phyloP scores from a whole-genome alignment of 495 filamentous ascomycete genomes.

The Amorphotheca resinae region DNA sequence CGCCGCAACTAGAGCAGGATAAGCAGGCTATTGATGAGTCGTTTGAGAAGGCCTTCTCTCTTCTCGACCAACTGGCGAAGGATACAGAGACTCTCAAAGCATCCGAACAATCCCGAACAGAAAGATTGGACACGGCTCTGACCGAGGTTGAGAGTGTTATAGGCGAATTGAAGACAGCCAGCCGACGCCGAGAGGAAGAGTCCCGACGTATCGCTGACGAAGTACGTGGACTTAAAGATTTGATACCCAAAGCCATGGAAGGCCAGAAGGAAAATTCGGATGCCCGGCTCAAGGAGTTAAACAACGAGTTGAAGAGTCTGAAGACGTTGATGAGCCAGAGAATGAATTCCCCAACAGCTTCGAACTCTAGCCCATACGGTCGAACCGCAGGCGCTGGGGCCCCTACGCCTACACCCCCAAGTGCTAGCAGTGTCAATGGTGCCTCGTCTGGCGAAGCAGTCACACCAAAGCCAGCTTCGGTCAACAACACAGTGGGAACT shows the following conservation, averaged over 20 bases:
- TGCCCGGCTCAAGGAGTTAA: conserved; percentile 67
- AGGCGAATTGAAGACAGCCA: conserved; percentile 63
- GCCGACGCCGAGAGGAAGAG: conserved; percentile 71
- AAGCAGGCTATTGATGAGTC: conserved; percentile 84
- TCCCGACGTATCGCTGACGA: conserved; percentile 75
- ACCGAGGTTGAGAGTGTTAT: conserved; percentile 76
- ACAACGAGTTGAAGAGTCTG: conserved; percentile 79
- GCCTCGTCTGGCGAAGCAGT: conserved; percentile 5
- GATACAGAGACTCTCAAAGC: conserved; percentile 81
- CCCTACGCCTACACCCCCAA: conserved; percentile 5
- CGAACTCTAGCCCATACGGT: conserved; percentile 18
- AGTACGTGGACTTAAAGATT: conserved; percentile 63
- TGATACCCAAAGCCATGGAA: conserved; percentile 78
- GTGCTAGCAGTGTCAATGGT: conserved; percentile 2
- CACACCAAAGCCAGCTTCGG: conserved; percentile 17
- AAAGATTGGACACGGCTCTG: conserved; percentile 71
- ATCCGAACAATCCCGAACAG: conserved; percentile 72
- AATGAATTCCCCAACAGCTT: conserved; percentile 41
- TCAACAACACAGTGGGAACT: conserved; percentile 11
- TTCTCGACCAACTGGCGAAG: conserved; percentile 81
- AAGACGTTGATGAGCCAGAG: conserved; percentile 78
- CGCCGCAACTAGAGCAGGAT: conserved; percentile 83
- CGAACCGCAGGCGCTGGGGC: conserved; percentile 4
- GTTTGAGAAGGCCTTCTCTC: conserved; percentile 78
- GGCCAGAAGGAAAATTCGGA: conserved; percentile 78